Percentiles rank a stretch among this genome's conserved stretches.
Evolutionary conservation across 2,329 filamentous ascomycete genomes (phyloP).

Genomic region (Penicillium sp.): DNA sequence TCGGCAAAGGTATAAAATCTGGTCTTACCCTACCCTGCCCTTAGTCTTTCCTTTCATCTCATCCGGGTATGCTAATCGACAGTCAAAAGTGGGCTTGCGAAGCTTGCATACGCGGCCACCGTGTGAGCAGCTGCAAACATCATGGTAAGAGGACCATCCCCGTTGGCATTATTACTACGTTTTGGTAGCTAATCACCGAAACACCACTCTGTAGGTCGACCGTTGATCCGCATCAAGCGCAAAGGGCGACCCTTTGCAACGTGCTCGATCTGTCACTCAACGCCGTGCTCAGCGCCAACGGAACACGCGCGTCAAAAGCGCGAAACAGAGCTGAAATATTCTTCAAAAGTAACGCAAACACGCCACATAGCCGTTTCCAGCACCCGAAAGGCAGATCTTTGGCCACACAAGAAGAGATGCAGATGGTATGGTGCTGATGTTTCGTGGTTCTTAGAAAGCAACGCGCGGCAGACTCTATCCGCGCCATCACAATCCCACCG

Average conservation of each 20-base stretch:
- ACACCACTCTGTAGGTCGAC: constrained; percentile 60
- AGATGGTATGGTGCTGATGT: constrained; percentile 21
- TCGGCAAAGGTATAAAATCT: constrained; percentile 18
- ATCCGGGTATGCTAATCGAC: constrained; percentile 67
- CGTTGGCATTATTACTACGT: too few relatives aligned
- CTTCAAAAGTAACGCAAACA: constrained; percentile 32
- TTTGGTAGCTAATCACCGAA: background rate
- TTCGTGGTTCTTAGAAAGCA: constrained; percentile 23
- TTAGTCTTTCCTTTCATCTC: constrained; percentile 11
- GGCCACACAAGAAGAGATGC: constrained; percentile 13
- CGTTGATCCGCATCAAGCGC: constrained; percentile 89
- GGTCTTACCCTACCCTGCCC: constrained; percentile 1
- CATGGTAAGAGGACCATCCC: constrained; percentile 58
- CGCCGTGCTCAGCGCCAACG: constrained; percentile 83
- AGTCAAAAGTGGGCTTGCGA: constrained; percentile 97
- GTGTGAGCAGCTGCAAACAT: constrained; percentile 95
- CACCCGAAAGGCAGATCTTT: constrained; percentile 13
- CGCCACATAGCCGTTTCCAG: constrained; percentile 12
- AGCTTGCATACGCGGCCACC: constrained; percentile 92
- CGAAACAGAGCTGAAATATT: constrained; percentile 31
- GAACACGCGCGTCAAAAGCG: constrained; percentile 67
- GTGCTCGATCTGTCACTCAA: constrained; percentile 80
- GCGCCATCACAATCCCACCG: constrained; percentile 18
- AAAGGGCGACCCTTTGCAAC: constrained; percentile 95
- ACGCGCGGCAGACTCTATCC: constrained; percentile 22